These are phyloP conservation scores for Fraxinus floribunda DNA, from an alignment of 305 asterid genomes.

Conservation along the genomic window DNA sequence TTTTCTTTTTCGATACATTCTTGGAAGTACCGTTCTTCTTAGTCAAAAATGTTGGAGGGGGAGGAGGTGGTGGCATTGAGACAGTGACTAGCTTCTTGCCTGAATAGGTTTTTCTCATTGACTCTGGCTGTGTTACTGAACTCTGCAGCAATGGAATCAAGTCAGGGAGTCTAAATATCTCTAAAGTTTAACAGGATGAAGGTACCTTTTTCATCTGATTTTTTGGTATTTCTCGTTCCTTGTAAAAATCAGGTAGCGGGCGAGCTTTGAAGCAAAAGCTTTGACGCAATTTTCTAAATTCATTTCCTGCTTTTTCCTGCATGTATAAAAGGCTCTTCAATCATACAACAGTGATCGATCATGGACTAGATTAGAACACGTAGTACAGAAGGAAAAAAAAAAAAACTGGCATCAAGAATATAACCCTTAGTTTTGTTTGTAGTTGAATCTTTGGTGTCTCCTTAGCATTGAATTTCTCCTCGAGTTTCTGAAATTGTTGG, in stretches of 20 bases:
- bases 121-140: slow-evolving; percentile 38
- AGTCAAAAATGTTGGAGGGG: slow-evolving; percentile 37
- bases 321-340: slow-evolving; percentile 10
- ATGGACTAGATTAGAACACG: neutral
- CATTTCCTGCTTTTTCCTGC: slow-evolving; percentile 85
- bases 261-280: slow-evolving; percentile 83
- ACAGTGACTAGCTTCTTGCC: slow-evolving; percentile 40
- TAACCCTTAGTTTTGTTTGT: slow-evolving; percentile 59
- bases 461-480: slow-evolving; percentile 67
- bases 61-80: slow-evolving; percentile 57
- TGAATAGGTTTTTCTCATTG: slow-evolving; percentile 43
- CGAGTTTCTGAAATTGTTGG: slow-evolving; percentile 59
- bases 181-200: neutral
- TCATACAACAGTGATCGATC: neutral
- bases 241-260: slow-evolving; percentile 69
- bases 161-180: neutral
- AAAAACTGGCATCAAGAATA: neutral
- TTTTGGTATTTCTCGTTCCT: slow-evolving; percentile 48
- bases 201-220: slow-evolving; percentile 45
- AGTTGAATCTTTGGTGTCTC: slow-evolving; percentile 54
- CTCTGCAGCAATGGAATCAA: slow-evolving; percentile 32
- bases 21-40: slow-evolving; percentile 40
- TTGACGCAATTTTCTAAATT: slow-evolving; percentile 58
- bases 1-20: slow-evolving; percentile 35
- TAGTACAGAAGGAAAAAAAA: neutral